A percentile compares a stretch with the other conserved stretches of the same genome.
These are phyloP conservation scores for Pseudopithomyces chartarum DNA, from an alignment of 2,329 filamentous ascomycete species.

Conservation along the genomic window DNA sequence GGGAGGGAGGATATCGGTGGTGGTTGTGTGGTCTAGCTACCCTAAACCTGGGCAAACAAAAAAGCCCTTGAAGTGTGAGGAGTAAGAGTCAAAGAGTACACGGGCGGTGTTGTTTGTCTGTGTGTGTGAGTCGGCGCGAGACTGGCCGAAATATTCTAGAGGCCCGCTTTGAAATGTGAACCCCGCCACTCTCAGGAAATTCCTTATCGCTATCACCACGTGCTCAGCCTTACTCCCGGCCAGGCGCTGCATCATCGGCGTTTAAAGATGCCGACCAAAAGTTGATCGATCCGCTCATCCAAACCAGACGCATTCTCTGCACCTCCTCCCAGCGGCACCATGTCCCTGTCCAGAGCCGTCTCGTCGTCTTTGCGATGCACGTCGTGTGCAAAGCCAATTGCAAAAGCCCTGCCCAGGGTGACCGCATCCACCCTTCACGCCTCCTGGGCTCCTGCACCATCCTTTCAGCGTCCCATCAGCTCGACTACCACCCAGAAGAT, in stretches of 20 bases:
- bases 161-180: slow-evolving; percentile 32
- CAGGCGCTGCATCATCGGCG: slow-evolving; percentile 18
- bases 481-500: slow-evolving; percentile 18
- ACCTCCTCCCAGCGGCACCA: slow-evolving; percentile 13
- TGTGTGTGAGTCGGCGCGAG: slow-evolving; percentile 18
- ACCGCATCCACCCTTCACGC: slow-evolving; percentile 15
- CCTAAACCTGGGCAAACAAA: no score
- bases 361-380: slow-evolving; percentile 30
- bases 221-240: slow-evolving; percentile 20
- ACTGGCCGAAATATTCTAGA: slow-evolving; percentile 16
- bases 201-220: slow-evolving; percentile 32
- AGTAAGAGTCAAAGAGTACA: neutral
- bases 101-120: neutral
- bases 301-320: neutral
- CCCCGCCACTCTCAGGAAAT: slow-evolving; percentile 33
- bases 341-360: slow-evolving; percentile 28
- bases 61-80: neutral
- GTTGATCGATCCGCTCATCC: slow-evolving; percentile 5
- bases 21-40: neutral
- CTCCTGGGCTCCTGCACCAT: slow-evolving; percentile 9
- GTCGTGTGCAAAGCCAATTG: slow-evolving; percentile 22
- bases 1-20: neutral
- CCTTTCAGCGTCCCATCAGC: slow-evolving; percentile 25
- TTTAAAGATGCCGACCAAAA: slow-evolving; percentile 15
- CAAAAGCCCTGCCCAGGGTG: slow-evolving; percentile 7